Evolutionary conservation across 176 grass and related monocot species (phyloP).

Genomic region (Aegilops sharonensis): DNA sequence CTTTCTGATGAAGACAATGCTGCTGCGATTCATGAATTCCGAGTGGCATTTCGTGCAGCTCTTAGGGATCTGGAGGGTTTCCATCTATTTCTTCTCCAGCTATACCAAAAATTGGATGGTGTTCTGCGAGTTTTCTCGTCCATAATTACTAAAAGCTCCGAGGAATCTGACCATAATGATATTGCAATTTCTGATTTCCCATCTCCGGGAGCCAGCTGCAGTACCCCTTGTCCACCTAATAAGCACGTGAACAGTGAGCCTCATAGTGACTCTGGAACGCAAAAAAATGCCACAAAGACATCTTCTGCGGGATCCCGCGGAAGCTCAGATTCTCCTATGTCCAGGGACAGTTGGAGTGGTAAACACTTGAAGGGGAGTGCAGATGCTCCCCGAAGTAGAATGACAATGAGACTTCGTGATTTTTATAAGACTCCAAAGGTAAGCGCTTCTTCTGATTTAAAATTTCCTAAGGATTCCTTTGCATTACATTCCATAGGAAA

Average conservation of each 20-base stretch:
- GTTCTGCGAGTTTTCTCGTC: conserved; percentile 71
- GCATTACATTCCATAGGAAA: no score
- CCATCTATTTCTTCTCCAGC: conserved; percentile 85
- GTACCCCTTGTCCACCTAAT: conserved; percentile 38
- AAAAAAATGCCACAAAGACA: conserved; percentile 48
- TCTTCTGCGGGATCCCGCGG: conserved; percentile 66
- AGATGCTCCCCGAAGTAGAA: conserved; percentile 61
- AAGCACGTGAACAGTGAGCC: conserved; percentile 47
- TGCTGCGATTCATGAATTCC: conserved; percentile 71
- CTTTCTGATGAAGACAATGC: conserved; percentile 57
- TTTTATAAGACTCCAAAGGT: conserved; percentile 83
- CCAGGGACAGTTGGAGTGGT: conserved; percentile 57
- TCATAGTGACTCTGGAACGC: conserved; percentile 48
- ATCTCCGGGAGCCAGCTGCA: conserved; percentile 38
- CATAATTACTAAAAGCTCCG: conserved; percentile 70
- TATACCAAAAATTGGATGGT: conserved; percentile 91
- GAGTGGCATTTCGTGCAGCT: conserved; percentile 88
- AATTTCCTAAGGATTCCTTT: no score
- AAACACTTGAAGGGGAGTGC: conserved; percentile 62
- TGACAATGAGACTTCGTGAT: conserved; percentile 93
- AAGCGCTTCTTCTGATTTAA: neutral
- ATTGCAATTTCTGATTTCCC: conserved; percentile 30
- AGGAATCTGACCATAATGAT: conserved; percentile 65
- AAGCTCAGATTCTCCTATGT: conserved; percentile 76
- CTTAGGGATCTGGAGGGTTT: conserved; percentile 85